Evolutionary conservation across 2,329 filamentous ascomycete species (phyloP).

Genomic region (Claviceps monticola): DNA sequence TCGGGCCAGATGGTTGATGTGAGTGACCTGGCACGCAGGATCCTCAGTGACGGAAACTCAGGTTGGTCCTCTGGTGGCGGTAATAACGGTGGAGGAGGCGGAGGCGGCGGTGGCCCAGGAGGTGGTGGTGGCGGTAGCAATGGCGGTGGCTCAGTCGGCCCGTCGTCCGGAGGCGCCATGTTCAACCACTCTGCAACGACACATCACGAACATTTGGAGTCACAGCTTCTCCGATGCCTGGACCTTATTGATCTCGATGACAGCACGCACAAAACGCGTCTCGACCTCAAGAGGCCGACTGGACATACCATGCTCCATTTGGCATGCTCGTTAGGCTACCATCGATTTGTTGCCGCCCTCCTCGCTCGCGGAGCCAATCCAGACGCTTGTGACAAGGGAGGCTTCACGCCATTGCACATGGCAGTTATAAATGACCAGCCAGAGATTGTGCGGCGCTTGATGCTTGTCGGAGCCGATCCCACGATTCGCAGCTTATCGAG

Average conservation of each 20-base stretch:
- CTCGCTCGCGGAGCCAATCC: conserved; percentile 66
- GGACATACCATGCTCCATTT: conserved; percentile 75
- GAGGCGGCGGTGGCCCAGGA: conserved; percentile 7
- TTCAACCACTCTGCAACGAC: conserved; percentile 24
- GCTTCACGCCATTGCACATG: conserved; percentile 71
- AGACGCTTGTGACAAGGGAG: conserved; percentile 60
- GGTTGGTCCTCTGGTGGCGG: conserved; percentile 29
- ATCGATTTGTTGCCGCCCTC: conserved; percentile 62
- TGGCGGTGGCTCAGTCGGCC: conserved; percentile 18
- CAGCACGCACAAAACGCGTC: conserved; percentile 49
- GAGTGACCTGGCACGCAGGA: conserved; percentile 45
- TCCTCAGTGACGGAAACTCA: conserved; percentile 36
- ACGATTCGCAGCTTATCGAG: conserved; percentile 55
- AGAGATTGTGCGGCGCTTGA: conserved; percentile 62
- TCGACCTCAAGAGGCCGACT: conserved; percentile 50
- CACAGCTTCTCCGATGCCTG: conserved; percentile 57
- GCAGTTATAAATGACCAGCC: conserved; percentile 63
- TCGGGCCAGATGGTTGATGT: conserved; percentile 48
- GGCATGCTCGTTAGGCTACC: conserved; percentile 60
- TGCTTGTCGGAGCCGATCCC: conserved; percentile 59
- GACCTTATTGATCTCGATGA: conserved; percentile 69
- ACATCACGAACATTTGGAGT: conserved; percentile 42
- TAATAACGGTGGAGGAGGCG: background rate
- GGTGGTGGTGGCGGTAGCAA: conserved; percentile 8
- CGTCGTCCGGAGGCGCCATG: conserved; percentile 29